Base-by-base conservation (phyloP, 179 eudicot species). In the Beta corolliflora region DNA sequence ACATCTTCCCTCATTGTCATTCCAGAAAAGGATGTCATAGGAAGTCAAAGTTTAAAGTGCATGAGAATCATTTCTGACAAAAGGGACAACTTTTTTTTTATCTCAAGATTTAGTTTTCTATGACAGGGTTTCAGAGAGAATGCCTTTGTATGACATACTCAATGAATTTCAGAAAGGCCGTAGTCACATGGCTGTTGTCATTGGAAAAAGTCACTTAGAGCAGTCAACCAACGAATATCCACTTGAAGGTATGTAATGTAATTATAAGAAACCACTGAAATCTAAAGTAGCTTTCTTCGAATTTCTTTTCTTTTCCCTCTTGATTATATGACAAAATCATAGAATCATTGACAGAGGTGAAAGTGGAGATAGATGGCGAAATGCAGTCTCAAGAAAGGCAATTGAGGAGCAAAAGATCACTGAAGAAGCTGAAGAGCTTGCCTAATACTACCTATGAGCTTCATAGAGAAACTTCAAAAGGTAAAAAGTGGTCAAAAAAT, bases 121-220 rank as follows among this genome's bases (percentile, higher is more conserved):
- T 77, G 58, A 67, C 85, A 92, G 97, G 89, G 95, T 93, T 80
- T 82, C 85, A 13, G 97, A 91, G 80, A 84, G 86, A 23, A 79
- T 91, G 89, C 97, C 96, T 13, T 82, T 92, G 70, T 93, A 93
- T 81, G 94, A 93, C 86, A 93, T 93, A 50, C 85, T 92, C 71
- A 91, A 93, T 68, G 97, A 93, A 83, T 93, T 93, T 77, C 95
- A 89, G 66, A 92, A 92, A 78, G 97, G 97, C 68, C 97, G 89
- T 80, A 92, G 94, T 83, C 97, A 93, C 87, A 93, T 93, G 94
- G 97, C 97, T 71, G 95, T 91, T 76, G 94, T 93, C 74, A 86
- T 81, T 7, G 80, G 72, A 55, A 63, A 80, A 31, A 64, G 65
- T 12, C 74, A 54, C 44, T 60, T 83, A n/a, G 82, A 83, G 12